Base-by-base conservation (phyloP, 305 asterid species). In the Solanum chacoense region DNA sequence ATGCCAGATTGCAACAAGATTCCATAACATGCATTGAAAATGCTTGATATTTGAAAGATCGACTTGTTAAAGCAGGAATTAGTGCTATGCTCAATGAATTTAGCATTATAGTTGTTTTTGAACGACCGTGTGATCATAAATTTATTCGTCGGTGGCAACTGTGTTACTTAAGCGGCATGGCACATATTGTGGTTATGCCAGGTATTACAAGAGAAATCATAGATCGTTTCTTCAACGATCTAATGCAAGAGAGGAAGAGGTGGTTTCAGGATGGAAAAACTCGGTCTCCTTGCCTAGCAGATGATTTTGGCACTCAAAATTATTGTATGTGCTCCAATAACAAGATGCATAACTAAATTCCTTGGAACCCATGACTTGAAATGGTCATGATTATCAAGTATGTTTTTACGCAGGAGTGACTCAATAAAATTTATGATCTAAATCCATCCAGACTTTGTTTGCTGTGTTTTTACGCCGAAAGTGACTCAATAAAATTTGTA, bases 131-230 rank as follows among this genome's bases (percentile, higher is more conserved):
- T 5, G 34, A 69, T 3, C 75, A 69, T 69, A 5, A 69, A 69
- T 69, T 69, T 20, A 69, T 69, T 69, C 7, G 24, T 16, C 85
- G 5, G 5, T 87, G 89, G 89, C 29, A 87, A 12, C 65, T 87
- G 11, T 77, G 76, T 45, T 76, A 84, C 34, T 40, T 73, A 84
- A 55, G 76, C 0, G 26, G 65, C 13, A 55, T 87, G 86, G 65
- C 89, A 9, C 86, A 87, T 37, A 11, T 87, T 32, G 84, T 87
- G 26, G 77, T 87, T 72, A 87, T 77, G 86, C 78, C 89, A 18
- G 32, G 45, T 14, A 81, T 76, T 35, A 87, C 86, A 10, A 75
- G 63, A 22, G 86, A 87, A 18, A 29, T 1, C 22, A 71, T 87
- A 18, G 86, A 87, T 13, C 10, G n/a, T 50, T 50, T 50, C 63